These are phyloP conservation scores for Cercospora sp. DNA, from an alignment of 2,329 filamentous ascomycete genomes.

Conservation along the genomic window DNA sequence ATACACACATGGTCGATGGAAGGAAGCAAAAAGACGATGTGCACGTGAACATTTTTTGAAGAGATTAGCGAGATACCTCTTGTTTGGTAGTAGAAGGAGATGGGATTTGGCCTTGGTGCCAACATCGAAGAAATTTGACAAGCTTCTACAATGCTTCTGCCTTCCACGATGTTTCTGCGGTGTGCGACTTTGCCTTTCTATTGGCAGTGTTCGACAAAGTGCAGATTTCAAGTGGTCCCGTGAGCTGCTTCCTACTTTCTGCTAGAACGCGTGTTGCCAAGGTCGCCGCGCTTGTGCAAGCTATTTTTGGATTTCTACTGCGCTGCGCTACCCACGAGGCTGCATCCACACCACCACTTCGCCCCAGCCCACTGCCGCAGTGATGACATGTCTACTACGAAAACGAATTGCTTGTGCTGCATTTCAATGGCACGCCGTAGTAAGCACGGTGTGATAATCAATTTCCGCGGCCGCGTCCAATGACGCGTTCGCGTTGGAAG, in stretches of 20 bases:
- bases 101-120: not conserved
- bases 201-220: not conserved
- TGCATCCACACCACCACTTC: not conserved
- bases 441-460: not conserved
- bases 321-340: not conserved
- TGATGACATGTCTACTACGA: not conserved
- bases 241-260: not conserved
- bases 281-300: not conserved
- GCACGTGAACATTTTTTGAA: not conserved
- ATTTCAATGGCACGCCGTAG: not conserved
- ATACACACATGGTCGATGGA: not conserved
- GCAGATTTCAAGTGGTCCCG: not conserved
- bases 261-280: not conserved
- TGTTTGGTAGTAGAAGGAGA: not conserved
- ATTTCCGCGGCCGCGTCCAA: not conserved
- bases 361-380: not conserved
- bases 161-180: not conserved
- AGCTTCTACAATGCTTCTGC: not conserved
- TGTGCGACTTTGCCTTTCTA: not conserved
- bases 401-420: not conserved
- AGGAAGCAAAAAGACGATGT: not conserved
- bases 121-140: conserved; percentile 2
- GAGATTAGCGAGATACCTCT: not conserved
- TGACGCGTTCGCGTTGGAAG: not conserved
- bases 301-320: not conserved